phyloP scores from a whole-genome alignment of 1,284 basidiomycete genomes.

The Rhodotorula sp. region DNA sequence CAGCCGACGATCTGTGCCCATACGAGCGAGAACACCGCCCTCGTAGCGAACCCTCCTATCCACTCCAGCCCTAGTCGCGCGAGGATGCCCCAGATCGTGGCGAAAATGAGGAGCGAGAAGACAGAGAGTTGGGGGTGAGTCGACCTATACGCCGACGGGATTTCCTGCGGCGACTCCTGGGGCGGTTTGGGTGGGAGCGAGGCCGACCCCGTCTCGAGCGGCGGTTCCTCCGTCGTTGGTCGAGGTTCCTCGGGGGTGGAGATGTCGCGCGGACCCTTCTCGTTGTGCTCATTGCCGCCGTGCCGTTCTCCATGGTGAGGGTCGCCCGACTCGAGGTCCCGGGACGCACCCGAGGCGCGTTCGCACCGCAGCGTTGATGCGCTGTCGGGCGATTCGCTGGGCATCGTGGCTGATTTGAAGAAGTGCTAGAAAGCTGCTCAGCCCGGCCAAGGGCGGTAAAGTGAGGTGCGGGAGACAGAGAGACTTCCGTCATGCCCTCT shows the following conservation, averaged over 20 bases:
- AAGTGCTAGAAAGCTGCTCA: too few relatives aligned
- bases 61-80: constrained; percentile 51
- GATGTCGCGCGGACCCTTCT: neutral
- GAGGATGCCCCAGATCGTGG: constrained; percentile 53
- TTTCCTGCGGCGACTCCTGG: neutral
- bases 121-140: constrained; percentile 29
- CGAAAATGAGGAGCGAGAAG: constrained; percentile 49
- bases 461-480: too few relatives aligned
- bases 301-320: neutral
- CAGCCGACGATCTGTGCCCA: constrained; percentile 90
- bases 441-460: too few relatives aligned
- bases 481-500: too few relatives aligned
- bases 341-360: neutral
- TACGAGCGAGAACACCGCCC: constrained; percentile 76
- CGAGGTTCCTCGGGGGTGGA: neutral
- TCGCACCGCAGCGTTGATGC: too few relatives aligned
- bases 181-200: neutral
- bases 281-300: neutral
- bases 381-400: too few relatives aligned
- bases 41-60: constrained; percentile 65
- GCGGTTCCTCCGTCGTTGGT: constrained; percentile 10
- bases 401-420: too few relatives aligned
- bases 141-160: neutral
- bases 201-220: constrained; percentile 12
- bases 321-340: neutral